phyloP scores from a whole-genome alignment of 805 yeast genomes.

The Starmerella geochares region DNA sequence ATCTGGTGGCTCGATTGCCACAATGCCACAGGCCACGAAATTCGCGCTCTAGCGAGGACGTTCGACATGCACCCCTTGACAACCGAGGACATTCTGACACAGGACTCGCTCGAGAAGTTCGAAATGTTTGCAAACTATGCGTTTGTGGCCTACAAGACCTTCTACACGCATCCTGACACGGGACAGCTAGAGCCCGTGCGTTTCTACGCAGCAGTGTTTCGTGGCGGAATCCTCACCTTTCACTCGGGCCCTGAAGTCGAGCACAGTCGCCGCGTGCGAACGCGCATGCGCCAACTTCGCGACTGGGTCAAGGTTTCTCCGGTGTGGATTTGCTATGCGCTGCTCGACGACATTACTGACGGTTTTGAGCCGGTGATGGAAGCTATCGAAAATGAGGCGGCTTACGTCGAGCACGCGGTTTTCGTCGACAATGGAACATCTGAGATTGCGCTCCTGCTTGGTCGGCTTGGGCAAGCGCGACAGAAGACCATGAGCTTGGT shows the following conservation, averaged over 20 bases:
- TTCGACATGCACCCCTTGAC: conserved; percentile 97
- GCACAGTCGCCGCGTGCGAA: conserved; percentile 50
- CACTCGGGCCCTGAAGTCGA: conserved; percentile 45
- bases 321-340: conserved; percentile 58
- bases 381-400: conserved; percentile 51
- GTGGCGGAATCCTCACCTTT: conserved; percentile 49
- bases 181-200: conserved; percentile 49
- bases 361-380: conserved; percentile 51
- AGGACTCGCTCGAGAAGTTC: conserved; percentile 94
- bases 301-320: conserved; percentile 51
- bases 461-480: conserved; percentile 78
- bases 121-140: conserved; percentile 83
- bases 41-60: conserved; percentile 82
- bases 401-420: conserved; percentile 66
- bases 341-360: conserved; percentile 57
- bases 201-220: conserved; percentile 50
- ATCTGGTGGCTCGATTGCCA: conserved; percentile 90
- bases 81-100: conserved; percentile 92
- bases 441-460: conserved; percentile 43
- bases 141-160: conserved; percentile 93
- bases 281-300: conserved; percentile 52
- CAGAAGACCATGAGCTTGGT: conserved; percentile 84
- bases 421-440: conserved; percentile 54
- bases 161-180: conserved; percentile 68
- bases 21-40: conserved; percentile 89